These are phyloP conservation scores for Botryotinia globosa DNA, from an alignment of 2,329 filamentous ascomycete genomes.

Conservation along the genomic window DNA sequence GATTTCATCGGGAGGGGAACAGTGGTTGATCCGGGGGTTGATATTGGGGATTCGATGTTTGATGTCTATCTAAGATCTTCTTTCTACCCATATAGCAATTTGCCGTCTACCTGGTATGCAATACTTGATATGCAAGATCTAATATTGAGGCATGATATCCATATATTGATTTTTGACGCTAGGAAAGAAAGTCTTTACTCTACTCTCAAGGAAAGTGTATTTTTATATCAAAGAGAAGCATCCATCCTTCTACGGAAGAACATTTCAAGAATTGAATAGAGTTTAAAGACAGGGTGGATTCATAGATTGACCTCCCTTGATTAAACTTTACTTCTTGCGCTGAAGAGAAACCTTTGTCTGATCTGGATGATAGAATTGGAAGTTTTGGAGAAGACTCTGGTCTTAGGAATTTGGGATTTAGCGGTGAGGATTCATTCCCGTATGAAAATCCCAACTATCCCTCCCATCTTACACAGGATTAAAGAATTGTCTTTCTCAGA, in stretches of 20 bases:
- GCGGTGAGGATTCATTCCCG: too few species aligned
- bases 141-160: background rate
- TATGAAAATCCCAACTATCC: background rate
- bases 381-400: background rate
- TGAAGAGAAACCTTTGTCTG: too few species aligned
- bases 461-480: background rate
- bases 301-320: background rate
- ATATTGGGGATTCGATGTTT: background rate
- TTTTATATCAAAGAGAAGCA: background rate
- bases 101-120: too few species aligned
- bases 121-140: background rate
- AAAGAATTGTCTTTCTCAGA: background rate
- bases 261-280: accelerated
- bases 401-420: too few species aligned
- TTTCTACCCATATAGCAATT: background rate
- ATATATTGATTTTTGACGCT: accelerated
- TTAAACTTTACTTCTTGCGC: too few species aligned
- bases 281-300: background rate
- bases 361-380: background rate
- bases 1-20: too few species aligned
- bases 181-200: background rate
- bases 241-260: too few species aligned
- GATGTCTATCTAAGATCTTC: background rate
- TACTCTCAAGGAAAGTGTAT: accelerated
- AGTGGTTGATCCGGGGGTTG: too few species aligned